Base-by-base conservation (phyloP, 2,329 filamentous ascomycete genomes). In the Amauroascus niger region DNA sequence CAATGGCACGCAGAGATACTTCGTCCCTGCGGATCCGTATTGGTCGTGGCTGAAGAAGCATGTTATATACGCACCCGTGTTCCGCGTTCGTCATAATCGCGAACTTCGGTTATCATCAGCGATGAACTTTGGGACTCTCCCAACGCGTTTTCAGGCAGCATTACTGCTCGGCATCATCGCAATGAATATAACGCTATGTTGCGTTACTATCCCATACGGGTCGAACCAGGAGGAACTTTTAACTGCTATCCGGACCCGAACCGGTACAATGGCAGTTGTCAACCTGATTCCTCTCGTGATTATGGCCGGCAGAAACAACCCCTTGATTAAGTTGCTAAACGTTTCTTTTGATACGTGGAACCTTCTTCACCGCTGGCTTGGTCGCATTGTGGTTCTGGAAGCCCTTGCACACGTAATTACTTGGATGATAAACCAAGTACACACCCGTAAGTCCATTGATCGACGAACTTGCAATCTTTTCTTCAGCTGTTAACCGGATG, bases 1-100 rank as follows among this genome's bases (percentile, higher is more conserved):
- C 71, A 88, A 88, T 71, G 84, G 87, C 59, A 84, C 77, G 1
- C 89, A 95, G 68, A 77, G 79, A 57, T 95, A 88, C 73, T 95
- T 90, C 65, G 78, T 83, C 44, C 72, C 74, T 22, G 78, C 85
- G 5, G 60, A 71, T 30, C 56, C 60, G 4, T 65, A 50, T 74
- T 94, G 61, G 78, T 81, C 59, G 74, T 89, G 57, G 65, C 66
- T 95, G 53, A 88, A 90, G 72, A 77, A 80, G 57, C 77, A 86
- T 52, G 78, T 90, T 53, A 66, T 75, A 48, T 74, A 75, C 56
- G 73, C 74, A 11, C 72, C 74, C 3, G 56, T 75, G 33, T 69
- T 75, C 52, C 65, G 67, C 22, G 67, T 59, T 45, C 67, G 73
- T 35, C 72, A 75, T 59, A 74, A 74, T 52, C 65, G 67, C 22